A percentile compares a stretch with the other conserved stretches of the same genome.
Conservation (phyloP, 2,329 filamentous ascomycete genomes). For the Monilinia fructicola region DNA sequence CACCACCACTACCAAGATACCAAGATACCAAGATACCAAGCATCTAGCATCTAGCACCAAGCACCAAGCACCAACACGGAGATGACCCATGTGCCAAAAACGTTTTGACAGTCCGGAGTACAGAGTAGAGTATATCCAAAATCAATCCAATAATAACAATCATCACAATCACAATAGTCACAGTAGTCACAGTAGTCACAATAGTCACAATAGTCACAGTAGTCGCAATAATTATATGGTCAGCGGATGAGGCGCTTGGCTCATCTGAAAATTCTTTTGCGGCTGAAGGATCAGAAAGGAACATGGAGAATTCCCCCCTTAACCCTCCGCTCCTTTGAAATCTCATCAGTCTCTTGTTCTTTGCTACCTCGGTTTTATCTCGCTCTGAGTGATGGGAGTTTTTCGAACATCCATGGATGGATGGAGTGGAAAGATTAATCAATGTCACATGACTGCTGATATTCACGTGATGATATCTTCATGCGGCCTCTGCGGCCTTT, state of each 20-base stretch:
- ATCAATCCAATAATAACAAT: not conserved
- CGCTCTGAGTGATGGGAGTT: too few species aligned
- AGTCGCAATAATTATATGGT: too few species aligned
- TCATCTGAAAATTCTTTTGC: not conserved
- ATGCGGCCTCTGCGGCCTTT: conserved; percentile 18
- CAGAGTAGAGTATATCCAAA: too few species aligned
- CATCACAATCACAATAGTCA: too few species aligned
- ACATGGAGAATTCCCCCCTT: not conserved
- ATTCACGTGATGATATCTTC: not conserved
- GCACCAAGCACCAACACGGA: not conserved
- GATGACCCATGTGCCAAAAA: not conserved
- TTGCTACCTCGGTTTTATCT: not conserved
- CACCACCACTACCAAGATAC: too few species aligned
- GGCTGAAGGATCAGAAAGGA: too few species aligned
- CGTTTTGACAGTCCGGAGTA: not conserved
- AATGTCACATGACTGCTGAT: not conserved
- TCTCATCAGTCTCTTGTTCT: not conserved
- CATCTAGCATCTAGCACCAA: too few species aligned
- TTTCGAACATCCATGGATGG: too few species aligned
- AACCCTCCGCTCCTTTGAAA: not conserved
- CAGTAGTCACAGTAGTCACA: too few species aligned
- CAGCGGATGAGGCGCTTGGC: not conserved
- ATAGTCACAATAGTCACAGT: too few species aligned
- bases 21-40: too few species aligned
- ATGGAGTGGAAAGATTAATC: too few species aligned